These are phyloP conservation scores for Pichia nakasei DNA, from an alignment of 805 yeast genomes.

Conservation along the genomic window DNA sequence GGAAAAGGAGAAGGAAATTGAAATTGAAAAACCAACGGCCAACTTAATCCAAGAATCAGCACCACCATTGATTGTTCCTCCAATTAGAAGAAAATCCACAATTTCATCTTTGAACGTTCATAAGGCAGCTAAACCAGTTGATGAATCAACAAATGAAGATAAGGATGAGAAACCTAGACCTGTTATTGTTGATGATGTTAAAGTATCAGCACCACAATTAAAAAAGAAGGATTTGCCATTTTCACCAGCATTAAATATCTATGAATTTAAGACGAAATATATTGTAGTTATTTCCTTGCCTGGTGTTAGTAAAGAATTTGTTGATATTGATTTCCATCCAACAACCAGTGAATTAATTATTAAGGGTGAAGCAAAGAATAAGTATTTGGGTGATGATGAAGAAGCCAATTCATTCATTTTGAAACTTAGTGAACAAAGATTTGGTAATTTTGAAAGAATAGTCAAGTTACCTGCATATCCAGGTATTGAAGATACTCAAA, in stretches of 20 bases:
- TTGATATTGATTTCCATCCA: slow-evolving; percentile 53
- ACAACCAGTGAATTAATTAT: slow-evolving; percentile 44
- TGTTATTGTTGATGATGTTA: slow-evolving; percentile 3
- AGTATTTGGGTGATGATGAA: slow-evolving; percentile 27
- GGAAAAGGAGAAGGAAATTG: not conserved
- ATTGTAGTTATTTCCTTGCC: slow-evolving; percentile 44
- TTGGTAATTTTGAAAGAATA: slow-evolving; percentile 50
- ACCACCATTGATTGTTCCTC: not conserved
- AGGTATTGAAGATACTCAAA: slow-evolving; percentile 41
- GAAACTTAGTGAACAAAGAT: slow-evolving; percentile 44
- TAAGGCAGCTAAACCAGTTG: slow-evolving; percentile 11
- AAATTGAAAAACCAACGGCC: not conserved
- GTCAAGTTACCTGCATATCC: slow-evolving; percentile 48
- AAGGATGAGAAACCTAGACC: not conserved
- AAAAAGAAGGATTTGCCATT: slow-evolving; percentile 33
- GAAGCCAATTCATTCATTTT: slow-evolving; percentile 28
- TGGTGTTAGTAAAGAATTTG: slow-evolving; percentile 46
- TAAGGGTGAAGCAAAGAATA: slow-evolving; percentile 39
- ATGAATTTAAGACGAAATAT: slow-evolving; percentile 39
- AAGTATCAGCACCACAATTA: slow-evolving; percentile 7
- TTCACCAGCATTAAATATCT: slow-evolving; percentile 53
- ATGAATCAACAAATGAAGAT: slow-evolving; percentile 8
- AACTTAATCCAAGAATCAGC: too few relatives aligned
- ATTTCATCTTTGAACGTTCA: slow-evolving; percentile 15
- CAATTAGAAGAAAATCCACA: slow-evolving; percentile 8